These are phyloP conservation scores for Mycena epipterygia DNA, from an alignment of 768 basidiomycete species.

Conservation along the genomic window DNA sequence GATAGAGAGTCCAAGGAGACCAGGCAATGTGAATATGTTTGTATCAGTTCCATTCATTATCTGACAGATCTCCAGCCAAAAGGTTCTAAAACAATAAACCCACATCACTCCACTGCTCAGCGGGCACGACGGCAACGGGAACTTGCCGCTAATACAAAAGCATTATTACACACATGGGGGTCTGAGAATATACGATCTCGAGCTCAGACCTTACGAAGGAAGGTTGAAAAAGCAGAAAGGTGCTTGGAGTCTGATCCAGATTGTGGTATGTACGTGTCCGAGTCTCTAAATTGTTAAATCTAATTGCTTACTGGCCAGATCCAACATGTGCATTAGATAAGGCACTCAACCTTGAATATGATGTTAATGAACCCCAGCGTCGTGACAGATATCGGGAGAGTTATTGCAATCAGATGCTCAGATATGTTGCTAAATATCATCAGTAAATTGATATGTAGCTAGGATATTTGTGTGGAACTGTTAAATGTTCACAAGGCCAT, in stretches of 20 bases:
- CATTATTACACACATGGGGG: too few relatives aligned
- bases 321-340: neutral
- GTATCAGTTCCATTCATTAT: too few relatives aligned
- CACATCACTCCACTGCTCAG: neutral
- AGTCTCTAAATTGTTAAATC: neutral
- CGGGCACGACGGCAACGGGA: neutral
- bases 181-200: conserved; percentile 1
- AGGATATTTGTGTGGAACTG: neutral
- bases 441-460: neutral
- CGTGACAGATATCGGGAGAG: neutral
- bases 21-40: neutral
- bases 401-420: neutral
- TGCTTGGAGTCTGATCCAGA: neutral
- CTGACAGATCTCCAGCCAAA: neutral
- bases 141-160: neutral
- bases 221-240: too few relatives aligned
- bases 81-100: neutral
- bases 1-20: too few relatives aligned
- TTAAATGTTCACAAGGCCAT: neutral
- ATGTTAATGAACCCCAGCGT: neutral
- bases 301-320: neutral
- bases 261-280: neutral
- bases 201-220: conserved; percentile 2
- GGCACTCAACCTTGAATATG: neutral
- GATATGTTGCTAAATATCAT: neutral